A percentile compares a stretch with the other conserved stretches of the same genome.
These are phyloP conservation scores for Lachnellula subtilissima DNA, from an alignment of 2,329 filamentous ascomycete species.

Conservation along the genomic window DNA sequence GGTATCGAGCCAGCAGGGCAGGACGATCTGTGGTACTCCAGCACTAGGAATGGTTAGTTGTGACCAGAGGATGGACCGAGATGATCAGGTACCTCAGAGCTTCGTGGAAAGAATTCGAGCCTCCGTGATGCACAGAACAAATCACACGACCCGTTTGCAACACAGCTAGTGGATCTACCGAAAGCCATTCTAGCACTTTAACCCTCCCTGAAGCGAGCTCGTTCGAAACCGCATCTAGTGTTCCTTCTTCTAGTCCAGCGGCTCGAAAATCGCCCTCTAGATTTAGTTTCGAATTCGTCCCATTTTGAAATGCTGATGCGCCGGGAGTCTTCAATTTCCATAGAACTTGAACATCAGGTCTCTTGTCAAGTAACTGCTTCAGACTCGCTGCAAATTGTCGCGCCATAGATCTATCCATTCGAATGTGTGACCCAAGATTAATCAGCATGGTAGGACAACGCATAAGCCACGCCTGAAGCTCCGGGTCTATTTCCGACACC, in stretches of 20 bases:
- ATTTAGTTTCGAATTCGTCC: background rate
- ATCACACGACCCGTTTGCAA: slow-evolving; percentile 34
- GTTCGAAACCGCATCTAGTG: slow-evolving; percentile 7
- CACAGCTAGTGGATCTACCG: slow-evolving; percentile 35
- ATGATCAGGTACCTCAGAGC: slow-evolving; percentile 35
- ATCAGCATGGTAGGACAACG: slow-evolving; percentile 42
- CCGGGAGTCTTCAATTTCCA: slow-evolving; percentile 33
- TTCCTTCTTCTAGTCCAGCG: background rate
- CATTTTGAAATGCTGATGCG: slow-evolving; percentile 1
- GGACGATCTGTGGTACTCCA: slow-evolving; percentile 41
- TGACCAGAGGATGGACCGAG: slow-evolving; percentile 6
- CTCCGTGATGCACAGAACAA: slow-evolving; percentile 37
- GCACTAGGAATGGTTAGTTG: slow-evolving; percentile 27
- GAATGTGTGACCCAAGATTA: slow-evolving; percentile 40
- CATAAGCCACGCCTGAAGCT: slow-evolving; percentile 40
- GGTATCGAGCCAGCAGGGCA: slow-evolving; percentile 43
- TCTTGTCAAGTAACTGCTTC: slow-evolving; percentile 32
- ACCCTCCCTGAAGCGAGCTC: slow-evolving; percentile 27
- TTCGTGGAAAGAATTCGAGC: slow-evolving; percentile 41
- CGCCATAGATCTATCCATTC: slow-evolving; percentile 27
- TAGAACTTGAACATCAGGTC: slow-evolving; percentile 28
- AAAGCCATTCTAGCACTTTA: slow-evolving; percentile 38
- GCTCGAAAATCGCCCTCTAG: background rate
- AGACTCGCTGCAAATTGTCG: slow-evolving; percentile 37
- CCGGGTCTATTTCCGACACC: slow-evolving; percentile 36